These are phyloP conservation scores for Pythium coloratum DNA, from an alignment of 352 stramenopile genomes.

Conservation along the genomic window DNA sequence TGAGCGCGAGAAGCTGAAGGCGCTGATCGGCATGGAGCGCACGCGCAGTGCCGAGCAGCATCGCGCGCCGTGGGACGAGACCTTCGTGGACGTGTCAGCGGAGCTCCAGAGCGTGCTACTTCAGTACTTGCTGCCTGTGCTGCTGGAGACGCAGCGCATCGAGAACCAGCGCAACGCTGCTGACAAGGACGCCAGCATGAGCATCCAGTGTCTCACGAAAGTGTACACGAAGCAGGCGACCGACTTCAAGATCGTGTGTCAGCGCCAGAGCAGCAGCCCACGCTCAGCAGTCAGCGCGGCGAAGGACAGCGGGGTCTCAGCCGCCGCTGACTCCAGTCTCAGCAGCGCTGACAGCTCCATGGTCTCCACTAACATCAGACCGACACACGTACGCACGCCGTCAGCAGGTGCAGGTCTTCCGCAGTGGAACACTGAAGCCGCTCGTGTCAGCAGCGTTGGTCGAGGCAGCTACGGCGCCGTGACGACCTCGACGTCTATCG, in stretches of 20 bases:
- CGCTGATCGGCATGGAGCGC: slow-evolving; percentile 42
- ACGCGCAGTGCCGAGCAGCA: slow-evolving; percentile 12
- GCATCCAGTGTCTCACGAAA: slow-evolving; percentile 54
- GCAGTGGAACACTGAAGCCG: neutral
- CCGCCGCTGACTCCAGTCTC: neutral
- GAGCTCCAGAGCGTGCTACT: slow-evolving; percentile 59
- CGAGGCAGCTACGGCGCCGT: neutral
- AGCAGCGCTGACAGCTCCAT: neutral
- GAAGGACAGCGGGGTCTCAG: neutral
- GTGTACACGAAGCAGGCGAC: slow-evolving; percentile 62
- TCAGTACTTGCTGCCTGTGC: slow-evolving; percentile 51
- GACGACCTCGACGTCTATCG: neutral
- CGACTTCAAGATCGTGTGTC: slow-evolving; percentile 55
- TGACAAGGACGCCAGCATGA: slow-evolving; percentile 1
- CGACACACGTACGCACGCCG: neutral
- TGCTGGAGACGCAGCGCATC: slow-evolving; percentile 36
- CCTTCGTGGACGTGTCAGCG: slow-evolving; percentile 52
- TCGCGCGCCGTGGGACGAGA: slow-evolving; percentile 32
- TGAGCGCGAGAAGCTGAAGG: slow-evolving; percentile 52
- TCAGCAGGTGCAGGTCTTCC: neutral
- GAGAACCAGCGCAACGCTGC: slow-evolving; percentile 6
- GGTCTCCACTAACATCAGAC: neutral
- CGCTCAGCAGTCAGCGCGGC: neutral
- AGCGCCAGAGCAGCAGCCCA: neutral
- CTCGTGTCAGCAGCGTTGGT: neutral